Evolutionary conservation across 2,329 filamentous ascomycete species (phyloP).

Genomic region (Ophiostoma australiae): DNA sequence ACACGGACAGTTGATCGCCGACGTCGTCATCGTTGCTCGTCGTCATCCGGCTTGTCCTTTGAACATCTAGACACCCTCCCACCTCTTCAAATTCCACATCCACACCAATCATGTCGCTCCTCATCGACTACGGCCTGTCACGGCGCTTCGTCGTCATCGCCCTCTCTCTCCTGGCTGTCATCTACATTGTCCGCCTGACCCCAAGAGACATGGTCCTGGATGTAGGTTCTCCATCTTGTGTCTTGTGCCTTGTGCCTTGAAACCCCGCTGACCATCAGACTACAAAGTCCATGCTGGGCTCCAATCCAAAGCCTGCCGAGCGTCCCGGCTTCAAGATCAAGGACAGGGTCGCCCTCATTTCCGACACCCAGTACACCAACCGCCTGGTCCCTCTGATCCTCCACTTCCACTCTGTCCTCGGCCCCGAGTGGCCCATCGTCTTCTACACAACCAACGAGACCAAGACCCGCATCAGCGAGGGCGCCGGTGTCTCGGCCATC

Average conservation of each 20-base stretch:
- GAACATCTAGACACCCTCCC: no score
- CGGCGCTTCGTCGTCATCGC: slow-evolving; percentile 24
- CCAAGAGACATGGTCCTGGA: slow-evolving; percentile 22
- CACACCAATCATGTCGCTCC: slow-evolving; percentile 16
- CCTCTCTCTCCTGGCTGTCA: slow-evolving; percentile 23
- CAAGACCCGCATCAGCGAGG: slow-evolving; percentile 14
- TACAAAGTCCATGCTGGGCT: slow-evolving; percentile 12
- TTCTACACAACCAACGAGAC: slow-evolving; percentile 39
- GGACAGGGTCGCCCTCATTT: slow-evolving; percentile 30
- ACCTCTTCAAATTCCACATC: neutral
- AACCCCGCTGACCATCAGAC: neutral
- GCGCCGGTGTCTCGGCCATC: slow-evolving; percentile 32
- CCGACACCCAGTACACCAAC: slow-evolving; percentile 44
- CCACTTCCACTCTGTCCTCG: slow-evolving; percentile 36
- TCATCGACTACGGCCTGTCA: slow-evolving; percentile 27
- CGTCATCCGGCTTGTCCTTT: neutral
- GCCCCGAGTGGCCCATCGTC: slow-evolving; percentile 42
- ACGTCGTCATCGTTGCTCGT: neutral
- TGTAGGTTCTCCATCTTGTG: neutral
- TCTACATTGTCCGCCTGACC: slow-evolving; percentile 27
- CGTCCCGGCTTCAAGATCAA: slow-evolving; percentile 19
- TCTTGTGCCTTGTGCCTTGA: no score
- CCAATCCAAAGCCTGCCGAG: neutral
- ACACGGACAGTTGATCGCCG: neutral
- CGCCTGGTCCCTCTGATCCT: slow-evolving; percentile 34